A percentile compares a stretch with the other conserved stretches of the same genome.
Evolutionary conservation across 805 yeast genomes (phyloP).

Genomic region (Pichia manshurica): DNA sequence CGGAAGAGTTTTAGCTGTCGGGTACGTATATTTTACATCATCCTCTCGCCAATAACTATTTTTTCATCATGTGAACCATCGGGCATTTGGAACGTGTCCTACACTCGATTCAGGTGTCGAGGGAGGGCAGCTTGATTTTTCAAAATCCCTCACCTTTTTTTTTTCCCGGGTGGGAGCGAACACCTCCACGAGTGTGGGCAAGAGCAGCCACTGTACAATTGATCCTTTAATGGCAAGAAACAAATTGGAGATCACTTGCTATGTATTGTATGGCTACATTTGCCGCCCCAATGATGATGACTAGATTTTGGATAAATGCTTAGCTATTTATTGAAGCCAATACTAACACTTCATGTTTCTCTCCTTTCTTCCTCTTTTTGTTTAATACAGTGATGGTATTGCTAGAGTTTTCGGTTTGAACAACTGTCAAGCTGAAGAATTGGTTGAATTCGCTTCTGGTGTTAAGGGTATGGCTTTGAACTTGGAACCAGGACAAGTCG

Average conservation of each 20-base stretch:
- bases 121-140: not conserved
- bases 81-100: too few relatives aligned
- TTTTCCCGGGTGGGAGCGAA: slow-evolving; percentile 1
- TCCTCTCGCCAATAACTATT: not conserved
- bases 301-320: too few relatives aligned
- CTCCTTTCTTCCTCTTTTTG: not conserved
- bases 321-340: too few relatives aligned
- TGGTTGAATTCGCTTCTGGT: slow-evolving; percentile 98
- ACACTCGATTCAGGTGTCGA: too few relatives aligned
- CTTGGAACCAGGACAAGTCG: slow-evolving; percentile 99
- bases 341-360: slow-evolving; percentile 6
- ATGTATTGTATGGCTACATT: too few relatives aligned
- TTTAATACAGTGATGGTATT: slow-evolving; percentile 86
- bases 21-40: slow-evolving; percentile 51
- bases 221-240: too few relatives aligned
- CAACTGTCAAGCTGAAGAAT: slow-evolving; percentile 99
- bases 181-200: too few relatives aligned
- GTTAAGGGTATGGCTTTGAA: slow-evolving; percentile 99
- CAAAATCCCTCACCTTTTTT: slow-evolving; percentile 1
- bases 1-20: slow-evolving; percentile 98
- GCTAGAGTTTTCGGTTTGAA: slow-evolving; percentile 99
- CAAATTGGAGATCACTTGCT: too few relatives aligned
- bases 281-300: too few relatives aligned
- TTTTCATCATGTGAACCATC: too few relatives aligned
- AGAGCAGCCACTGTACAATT: too few relatives aligned